A percentile compares a stretch with the other conserved stretches of the same genome.
These are phyloP conservation scores for Wallacemonas sp. DNA, from an alignment of 208 protist genomes.

Conservation along the genomic window DNA sequence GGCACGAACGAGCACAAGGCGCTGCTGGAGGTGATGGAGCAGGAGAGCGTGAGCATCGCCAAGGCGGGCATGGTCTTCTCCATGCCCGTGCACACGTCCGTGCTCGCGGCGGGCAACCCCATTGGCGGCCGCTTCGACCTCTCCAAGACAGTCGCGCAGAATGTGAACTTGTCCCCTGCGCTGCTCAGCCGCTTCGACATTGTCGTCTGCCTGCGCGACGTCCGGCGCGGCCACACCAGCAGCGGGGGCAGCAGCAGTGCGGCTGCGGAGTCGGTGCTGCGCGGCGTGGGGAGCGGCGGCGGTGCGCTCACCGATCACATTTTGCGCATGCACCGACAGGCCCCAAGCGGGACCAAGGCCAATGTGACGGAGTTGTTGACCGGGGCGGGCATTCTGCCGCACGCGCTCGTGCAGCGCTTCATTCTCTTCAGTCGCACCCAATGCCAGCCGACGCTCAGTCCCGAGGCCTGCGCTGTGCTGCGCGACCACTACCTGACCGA, in stretches of 20 bases:
- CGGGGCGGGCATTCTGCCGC: conserved; percentile 38
- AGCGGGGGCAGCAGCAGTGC: not conserved
- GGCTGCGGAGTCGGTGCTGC: not conserved
- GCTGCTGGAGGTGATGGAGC: conserved; percentile 99
- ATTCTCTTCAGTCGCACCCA: conserved; percentile 64
- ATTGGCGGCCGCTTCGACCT: conserved; percentile 93
- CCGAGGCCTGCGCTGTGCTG: conserved; percentile 63
- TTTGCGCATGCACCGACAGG: conserved; percentile 75
- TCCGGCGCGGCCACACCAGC: conserved; percentile 14
- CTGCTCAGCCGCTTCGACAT: conserved; percentile 99
- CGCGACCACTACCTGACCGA: conserved; percentile 67
- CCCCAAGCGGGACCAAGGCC: not conserved
- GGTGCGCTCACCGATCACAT: conserved; percentile 94
- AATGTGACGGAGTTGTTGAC: not conserved
- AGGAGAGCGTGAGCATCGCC: conserved; percentile 98
- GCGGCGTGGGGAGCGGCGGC: conserved; percentile 2
- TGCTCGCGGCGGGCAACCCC: conserved; percentile 99
- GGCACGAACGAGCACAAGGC: conserved; percentile 95
- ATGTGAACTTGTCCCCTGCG: conserved; percentile 95
- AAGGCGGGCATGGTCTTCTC: conserved; percentile 98
- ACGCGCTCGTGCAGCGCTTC: conserved; percentile 69
- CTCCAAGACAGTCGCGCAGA: conserved; percentile 95
- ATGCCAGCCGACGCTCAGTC: conserved; percentile 65
- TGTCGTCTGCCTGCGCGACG: conserved; percentile 91
- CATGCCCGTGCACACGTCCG: conserved; percentile 95